These are phyloP conservation scores for Adansonia madagascariensis DNA, from an alignment of 441 rosid genomes.

Conservation along the genomic window DNA sequence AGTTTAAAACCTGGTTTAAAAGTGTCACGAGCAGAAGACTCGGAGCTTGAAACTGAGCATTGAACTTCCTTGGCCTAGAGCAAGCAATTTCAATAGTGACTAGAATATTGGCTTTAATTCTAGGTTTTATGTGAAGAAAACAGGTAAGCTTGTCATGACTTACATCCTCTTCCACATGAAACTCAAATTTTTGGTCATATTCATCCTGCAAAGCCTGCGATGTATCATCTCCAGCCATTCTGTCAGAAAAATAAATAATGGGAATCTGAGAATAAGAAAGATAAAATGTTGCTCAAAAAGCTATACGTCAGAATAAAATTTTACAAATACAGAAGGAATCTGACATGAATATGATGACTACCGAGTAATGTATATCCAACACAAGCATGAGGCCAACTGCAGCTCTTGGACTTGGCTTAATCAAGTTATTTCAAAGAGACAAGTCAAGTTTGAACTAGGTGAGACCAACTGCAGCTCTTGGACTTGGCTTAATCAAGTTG, in stretches of 20 bases:
- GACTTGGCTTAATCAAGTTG: neutral
- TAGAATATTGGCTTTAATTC: constrained; percentile 25
- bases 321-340: neutral
- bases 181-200: constrained; percentile 32
- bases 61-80: constrained; percentile 64
- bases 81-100: constrained; percentile 32
- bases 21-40: constrained; percentile 38
- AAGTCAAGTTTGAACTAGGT: neutral
- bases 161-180: constrained; percentile 48
- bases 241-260: constrained; percentile 50
- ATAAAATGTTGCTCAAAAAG: constrained; percentile 7
- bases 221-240: constrained; percentile 53
- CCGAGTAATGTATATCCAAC: constrained; percentile 1
- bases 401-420: neutral
- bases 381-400: neutral
- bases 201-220: constrained; percentile 39
- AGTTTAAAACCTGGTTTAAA: constrained; percentile 18
- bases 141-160: constrained; percentile 31
- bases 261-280: constrained; percentile 34
- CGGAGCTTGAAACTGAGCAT: constrained; percentile 52
- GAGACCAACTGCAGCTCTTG: too few species aligned
- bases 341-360: neutral
- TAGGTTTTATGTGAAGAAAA: constrained; percentile 20
- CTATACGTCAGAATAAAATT: neutral
- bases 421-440: neutral